Conservation (phyloP, 345 rosid genomes). For the Hibiscus syriacus region DNA sequence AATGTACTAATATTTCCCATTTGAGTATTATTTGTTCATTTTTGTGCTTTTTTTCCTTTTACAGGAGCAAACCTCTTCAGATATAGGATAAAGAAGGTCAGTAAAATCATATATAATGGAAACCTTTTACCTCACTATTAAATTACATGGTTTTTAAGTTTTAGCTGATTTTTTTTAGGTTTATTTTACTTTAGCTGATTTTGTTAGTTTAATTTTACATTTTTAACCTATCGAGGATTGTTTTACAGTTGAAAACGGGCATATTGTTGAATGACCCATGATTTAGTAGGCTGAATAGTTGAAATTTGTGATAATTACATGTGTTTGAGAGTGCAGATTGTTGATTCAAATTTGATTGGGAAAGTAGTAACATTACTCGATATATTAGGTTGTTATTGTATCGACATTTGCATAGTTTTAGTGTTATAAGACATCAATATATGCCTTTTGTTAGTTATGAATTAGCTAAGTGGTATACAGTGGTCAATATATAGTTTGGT, state of each 20-base stretch:
- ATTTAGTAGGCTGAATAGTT: not conserved
- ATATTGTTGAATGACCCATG: constrained; percentile 34
- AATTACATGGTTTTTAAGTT: not conserved
- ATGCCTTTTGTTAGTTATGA: not conserved
- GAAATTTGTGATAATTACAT: not conserved
- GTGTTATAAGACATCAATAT: not conserved
- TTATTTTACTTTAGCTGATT: not conserved
- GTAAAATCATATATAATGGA: not conserved
- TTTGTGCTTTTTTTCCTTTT: not conserved
- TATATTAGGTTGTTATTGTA: not conserved
- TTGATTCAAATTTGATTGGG: not conserved
- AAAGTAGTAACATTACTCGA: not conserved
- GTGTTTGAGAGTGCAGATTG: not conserved
- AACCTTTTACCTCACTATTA: not conserved
- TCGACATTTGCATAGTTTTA: not conserved
- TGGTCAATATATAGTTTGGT: not conserved
- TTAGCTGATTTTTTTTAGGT: constrained; percentile 6
- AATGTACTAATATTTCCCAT: not conserved
- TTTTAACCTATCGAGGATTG: not conserved
- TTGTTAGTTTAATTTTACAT: not conserved
- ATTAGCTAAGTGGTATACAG: not conserved
- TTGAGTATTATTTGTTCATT: not conserved
- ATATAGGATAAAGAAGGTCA: constrained; percentile 85
- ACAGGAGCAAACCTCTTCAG: constrained; percentile 75
- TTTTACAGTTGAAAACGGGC: constrained; percentile 70